phyloP scores from a whole-genome alignment of 148 eudicot species.

The Rhododendron kiyosumense region DNA sequence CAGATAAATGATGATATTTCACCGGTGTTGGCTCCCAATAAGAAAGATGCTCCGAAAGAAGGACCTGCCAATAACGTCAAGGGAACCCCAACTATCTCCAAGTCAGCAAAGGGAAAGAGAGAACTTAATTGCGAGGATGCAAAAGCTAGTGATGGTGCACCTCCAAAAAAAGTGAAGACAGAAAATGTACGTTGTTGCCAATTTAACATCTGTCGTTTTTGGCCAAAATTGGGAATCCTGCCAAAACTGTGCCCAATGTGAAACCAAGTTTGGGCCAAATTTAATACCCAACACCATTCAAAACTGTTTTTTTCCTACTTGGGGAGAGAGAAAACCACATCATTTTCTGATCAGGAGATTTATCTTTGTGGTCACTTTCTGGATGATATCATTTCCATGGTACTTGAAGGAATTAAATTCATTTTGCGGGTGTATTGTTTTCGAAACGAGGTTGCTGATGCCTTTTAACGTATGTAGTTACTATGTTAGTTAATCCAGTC shows the following conservation, averaged over 20 bases:
- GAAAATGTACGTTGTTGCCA: conserved; percentile 48
- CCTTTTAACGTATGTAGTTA: background rate
- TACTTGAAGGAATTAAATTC: background rate
- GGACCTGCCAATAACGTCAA: conserved; percentile 63
- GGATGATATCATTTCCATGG: background rate
- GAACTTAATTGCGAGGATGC: conserved; percentile 56
- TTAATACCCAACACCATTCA: background rate
- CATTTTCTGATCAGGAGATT: background rate
- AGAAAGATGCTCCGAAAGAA: conserved; percentile 67
- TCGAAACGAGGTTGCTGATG: background rate
- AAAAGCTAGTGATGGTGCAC: conserved; percentile 45
- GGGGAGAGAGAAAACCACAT: background rate
- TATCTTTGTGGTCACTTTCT: background rate
- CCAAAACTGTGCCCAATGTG: background rate
- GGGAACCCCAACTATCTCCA: conserved; percentile 62
- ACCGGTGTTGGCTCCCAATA: conserved; percentile 71
- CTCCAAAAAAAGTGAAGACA: conserved; percentile 70
- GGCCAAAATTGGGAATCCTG: background rate
- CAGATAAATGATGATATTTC: conserved; percentile 77
- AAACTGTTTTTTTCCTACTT: background rate
- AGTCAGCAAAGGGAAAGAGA: conserved; percentile 75
- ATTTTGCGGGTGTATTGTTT: background rate
- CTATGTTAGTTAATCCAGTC: background rate
- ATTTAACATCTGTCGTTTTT: background rate
- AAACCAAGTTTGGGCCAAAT: background rate